A percentile compares a stretch with the other conserved stretches of the same genome.
Conservation (phyloP, 768 basidiomycete genomes). For the Agrocybe chaxingu region DNA sequence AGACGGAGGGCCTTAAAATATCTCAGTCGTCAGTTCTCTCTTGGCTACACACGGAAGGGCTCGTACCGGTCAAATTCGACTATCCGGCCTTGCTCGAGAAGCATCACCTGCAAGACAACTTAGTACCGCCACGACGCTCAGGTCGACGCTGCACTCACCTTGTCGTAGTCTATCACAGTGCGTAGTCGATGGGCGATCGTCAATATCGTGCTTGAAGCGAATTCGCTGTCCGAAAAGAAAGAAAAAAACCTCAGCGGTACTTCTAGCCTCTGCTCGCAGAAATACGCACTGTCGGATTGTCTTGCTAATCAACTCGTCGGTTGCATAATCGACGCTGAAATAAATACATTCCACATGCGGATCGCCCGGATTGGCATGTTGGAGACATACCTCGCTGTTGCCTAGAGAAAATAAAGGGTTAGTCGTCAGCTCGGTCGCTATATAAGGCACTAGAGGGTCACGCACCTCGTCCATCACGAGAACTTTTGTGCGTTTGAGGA, state of each 20-base stretch:
- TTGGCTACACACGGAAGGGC: too few species aligned
- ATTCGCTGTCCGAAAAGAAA: slow-evolving; percentile 53
- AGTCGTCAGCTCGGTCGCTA: slow-evolving; percentile 5
- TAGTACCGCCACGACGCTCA: not conserved
- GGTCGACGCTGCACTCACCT: slow-evolving; percentile 37
- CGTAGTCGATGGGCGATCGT: slow-evolving; percentile 80
- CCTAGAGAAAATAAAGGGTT: slow-evolving; percentile 32
- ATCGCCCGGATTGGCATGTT: slow-evolving; percentile 10
- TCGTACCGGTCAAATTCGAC: slow-evolving; percentile 63
- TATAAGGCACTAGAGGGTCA: not conserved
- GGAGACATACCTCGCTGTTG: slow-evolving; percentile 55
- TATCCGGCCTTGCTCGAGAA: slow-evolving; percentile 75
- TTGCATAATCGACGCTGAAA: slow-evolving; percentile 78
- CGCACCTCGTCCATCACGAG: slow-evolving; percentile 83
- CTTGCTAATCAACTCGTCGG: slow-evolving; percentile 82
- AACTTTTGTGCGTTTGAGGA: slow-evolving; percentile 73
- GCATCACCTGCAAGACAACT: slow-evolving; percentile 52
- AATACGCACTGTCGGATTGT: slow-evolving; percentile 71
- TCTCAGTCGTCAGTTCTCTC: too few species aligned
- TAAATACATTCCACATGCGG: not conserved
- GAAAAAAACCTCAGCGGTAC: slow-evolving; percentile 87
- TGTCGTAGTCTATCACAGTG: slow-evolving; percentile 81
- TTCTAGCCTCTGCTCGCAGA: slow-evolving; percentile 48
- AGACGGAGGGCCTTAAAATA: slow-evolving; percentile 14
- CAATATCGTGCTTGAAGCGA: slow-evolving; percentile 75